Conservation (phyloP, 306 rosid genomes). For the Crotalaria pallida region DNA sequence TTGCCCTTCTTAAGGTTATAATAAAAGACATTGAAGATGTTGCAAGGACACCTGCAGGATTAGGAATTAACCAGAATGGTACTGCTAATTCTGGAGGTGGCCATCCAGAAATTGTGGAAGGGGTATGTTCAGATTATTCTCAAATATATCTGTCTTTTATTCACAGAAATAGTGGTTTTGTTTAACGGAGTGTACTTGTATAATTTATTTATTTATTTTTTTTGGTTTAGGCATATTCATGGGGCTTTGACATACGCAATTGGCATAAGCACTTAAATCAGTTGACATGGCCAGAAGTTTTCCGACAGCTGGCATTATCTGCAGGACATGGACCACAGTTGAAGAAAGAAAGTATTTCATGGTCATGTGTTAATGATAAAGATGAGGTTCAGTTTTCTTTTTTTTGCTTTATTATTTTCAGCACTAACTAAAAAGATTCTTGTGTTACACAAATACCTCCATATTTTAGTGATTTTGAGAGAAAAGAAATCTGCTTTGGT, state of each 20-base stretch:
- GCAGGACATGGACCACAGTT: conserved; percentile 92
- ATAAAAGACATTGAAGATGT: conserved; percentile 97
- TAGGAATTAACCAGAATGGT: conserved; percentile 76
- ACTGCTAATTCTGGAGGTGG: conserved; percentile 92
- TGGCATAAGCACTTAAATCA: conserved; percentile 91
- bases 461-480: conserved; percentile 1
- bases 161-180: not conserved
- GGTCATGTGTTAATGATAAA: conserved; percentile 57
- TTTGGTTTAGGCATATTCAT: conserved; percentile 74
- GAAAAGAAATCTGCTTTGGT: not conserved
- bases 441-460: not conserved
- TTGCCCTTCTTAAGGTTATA: conserved; percentile 76
- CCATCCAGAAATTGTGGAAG: conserved; percentile 95
- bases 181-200: not conserved
- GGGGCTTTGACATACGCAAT: conserved; percentile 95
- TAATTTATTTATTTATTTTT: conserved; percentile 7
- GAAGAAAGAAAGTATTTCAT: conserved; percentile 60
- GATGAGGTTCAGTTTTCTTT: conserved; percentile 54
- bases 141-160: not conserved
- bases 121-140: conserved; percentile 44
- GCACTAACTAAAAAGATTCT: not conserved
- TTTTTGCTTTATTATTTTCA: not conserved
- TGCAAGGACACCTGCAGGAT: conserved; percentile 87
- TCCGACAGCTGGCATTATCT: conserved; percentile 84
- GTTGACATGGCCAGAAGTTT: conserved; percentile 93